Evolutionary conservation across 306 rosid genomes (phyloP).

Genomic region (Carpinus viminea): DNA sequence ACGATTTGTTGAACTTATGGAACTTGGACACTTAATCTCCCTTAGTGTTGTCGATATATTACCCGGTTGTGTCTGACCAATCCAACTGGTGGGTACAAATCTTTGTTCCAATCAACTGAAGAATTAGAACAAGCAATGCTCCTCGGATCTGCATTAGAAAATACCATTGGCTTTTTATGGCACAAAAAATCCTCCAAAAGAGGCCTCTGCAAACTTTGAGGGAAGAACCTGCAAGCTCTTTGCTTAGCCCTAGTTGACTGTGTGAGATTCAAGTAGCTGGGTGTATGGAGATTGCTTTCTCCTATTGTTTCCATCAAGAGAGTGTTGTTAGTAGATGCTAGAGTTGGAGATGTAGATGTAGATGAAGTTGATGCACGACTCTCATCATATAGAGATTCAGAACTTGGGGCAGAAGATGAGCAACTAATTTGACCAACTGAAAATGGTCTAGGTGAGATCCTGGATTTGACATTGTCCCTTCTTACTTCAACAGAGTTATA

Average conservation of each 20-base stretch:
- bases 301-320: slow-evolving; percentile 31
- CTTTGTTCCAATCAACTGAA: slow-evolving; percentile 52
- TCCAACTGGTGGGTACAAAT: slow-evolving; percentile 35
- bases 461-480: slow-evolving; percentile 56
- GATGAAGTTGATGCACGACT: slow-evolving; percentile 53
- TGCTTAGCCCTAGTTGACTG: slow-evolving; percentile 64
- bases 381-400: slow-evolving; percentile 59
- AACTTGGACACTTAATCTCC: slow-evolving; percentile 28
- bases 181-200: slow-evolving; percentile 48
- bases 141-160: slow-evolving; percentile 51
- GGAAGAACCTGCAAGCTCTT: slow-evolving; percentile 43
- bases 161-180: slow-evolving; percentile 33
- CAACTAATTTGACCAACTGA: slow-evolving; percentile 44
- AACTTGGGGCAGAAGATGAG: slow-evolving; percentile 61
- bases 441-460: slow-evolving; percentile 49
- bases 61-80: slow-evolving; percentile 35
- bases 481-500: slow-evolving; percentile 42
- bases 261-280: slow-evolving; percentile 70
- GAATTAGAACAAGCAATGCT: slow-evolving; percentile 52
- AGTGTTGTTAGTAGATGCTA: slow-evolving; percentile 31
- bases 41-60: slow-evolving; percentile 30
- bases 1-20: slow-evolving; percentile 56
- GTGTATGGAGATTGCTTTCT: slow-evolving; percentile 34
- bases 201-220: slow-evolving; percentile 41
- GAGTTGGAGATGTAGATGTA: slow-evolving; percentile 43